A percentile compares a stretch with the other conserved stretches of the same genome.
phyloP scores from a whole-genome alignment of 768 basidiomycete genomes.

The Boletus speciosus region DNA sequence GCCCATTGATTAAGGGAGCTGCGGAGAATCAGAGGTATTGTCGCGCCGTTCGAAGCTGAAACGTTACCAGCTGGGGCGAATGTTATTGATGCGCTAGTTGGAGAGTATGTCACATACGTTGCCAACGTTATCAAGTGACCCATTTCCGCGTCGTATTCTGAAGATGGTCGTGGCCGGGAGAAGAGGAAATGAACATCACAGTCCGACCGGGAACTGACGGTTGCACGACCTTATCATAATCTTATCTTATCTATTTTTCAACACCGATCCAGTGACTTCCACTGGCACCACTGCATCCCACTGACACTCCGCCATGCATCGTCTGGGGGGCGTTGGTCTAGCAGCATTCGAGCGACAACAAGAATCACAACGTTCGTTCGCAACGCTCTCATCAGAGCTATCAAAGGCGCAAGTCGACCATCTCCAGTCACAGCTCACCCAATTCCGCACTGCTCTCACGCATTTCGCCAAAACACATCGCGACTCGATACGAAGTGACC shows the following conservation, averaged over 20 bases:
- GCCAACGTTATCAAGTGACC: constrained; percentile 86
- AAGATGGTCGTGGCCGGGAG: neutral
- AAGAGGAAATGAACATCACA: neutral
- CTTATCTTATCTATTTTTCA: constrained; percentile 13
- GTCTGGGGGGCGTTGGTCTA: constrained; percentile 78
- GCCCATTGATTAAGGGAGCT: constrained; percentile 98
- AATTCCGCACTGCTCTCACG: constrained; percentile 77
- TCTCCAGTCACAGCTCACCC: constrained; percentile 76
- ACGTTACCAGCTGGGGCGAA: constrained; percentile 24
- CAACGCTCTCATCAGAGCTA: constrained; percentile 74
- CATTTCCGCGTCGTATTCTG: constrained; percentile 39
- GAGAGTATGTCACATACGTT: constrained; percentile 52
- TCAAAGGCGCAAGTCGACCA: constrained; percentile 73
- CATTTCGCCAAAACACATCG: constrained; percentile 83
- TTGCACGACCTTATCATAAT: constrained; percentile 8
- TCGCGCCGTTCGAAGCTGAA: neutral
- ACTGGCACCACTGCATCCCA: neutral
- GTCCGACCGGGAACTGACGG: neutral
- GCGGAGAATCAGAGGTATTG: constrained; percentile 11
- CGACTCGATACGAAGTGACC: constrained; percentile 77
- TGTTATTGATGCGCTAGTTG: neutral
- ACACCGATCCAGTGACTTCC: neutral
- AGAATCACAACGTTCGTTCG: constrained; percentile 75
- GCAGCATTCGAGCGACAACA: constrained; percentile 90
- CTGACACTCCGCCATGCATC: constrained; percentile 49